phyloP scores from a whole-genome alignment of 345 rosid species.

The Dipteronia dyeriana region DNA sequence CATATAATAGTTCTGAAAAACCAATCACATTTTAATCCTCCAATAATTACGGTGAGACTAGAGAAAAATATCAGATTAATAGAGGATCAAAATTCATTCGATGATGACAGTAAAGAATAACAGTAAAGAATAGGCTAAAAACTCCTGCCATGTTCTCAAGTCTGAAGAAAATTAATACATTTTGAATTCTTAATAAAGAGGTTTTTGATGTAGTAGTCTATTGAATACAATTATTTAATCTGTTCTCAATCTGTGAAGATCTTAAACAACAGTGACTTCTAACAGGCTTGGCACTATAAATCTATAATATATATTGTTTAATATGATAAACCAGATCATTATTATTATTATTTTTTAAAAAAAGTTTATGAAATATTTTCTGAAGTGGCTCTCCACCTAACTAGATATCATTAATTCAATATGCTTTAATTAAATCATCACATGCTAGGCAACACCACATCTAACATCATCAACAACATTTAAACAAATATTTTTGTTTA shows the following conservation, averaged over 20 bases:
- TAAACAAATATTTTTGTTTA: too few species aligned
- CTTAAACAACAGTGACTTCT: background rate
- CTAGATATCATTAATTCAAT: background rate
- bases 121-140: background rate
- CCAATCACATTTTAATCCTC: too few species aligned
- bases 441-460: constrained; percentile 15
- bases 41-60: too few species aligned
- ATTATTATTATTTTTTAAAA: background rate
- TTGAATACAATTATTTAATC: too few species aligned
- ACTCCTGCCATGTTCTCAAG: background rate
- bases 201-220: too few species aligned
- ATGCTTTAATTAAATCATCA: background rate
- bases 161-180: too few species aligned
- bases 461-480: background rate
- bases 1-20: too few species aligned
- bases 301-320: background rate
- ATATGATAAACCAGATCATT: background rate
- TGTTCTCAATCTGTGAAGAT: too few species aligned
- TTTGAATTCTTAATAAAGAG: too few species aligned
- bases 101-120: background rate
- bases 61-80: too few species aligned
- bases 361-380: background rate
- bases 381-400: background rate
- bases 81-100: too few species aligned
- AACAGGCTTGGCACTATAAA: background rate